These are phyloP conservation scores for Fusarium albidum DNA, from an alignment of 2,329 filamentous ascomycete species.

Conservation along the genomic window DNA sequence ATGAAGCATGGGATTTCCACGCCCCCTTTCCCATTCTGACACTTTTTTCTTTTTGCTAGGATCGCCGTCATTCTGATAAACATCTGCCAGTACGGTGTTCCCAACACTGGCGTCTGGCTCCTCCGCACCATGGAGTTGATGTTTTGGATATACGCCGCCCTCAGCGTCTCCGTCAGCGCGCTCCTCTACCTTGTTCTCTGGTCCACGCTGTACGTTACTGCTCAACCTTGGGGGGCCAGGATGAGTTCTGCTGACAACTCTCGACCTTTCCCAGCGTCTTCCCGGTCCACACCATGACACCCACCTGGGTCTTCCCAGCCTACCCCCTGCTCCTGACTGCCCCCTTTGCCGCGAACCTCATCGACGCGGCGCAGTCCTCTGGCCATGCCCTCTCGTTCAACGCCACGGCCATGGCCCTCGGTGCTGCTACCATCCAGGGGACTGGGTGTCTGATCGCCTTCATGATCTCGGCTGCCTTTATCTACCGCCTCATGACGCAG, in stretches of 20 bases:
- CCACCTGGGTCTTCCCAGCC: conserved; percentile 87
- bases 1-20: not conserved
- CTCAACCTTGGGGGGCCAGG: not conserved
- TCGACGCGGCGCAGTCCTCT: conserved; percentile 49
- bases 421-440: conserved; percentile 60
- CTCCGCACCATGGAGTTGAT: conserved; percentile 66
- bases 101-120: conserved; percentile 70
- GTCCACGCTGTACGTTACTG: conserved; percentile 60
- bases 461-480: conserved; percentile 85
- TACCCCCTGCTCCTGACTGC: conserved; percentile 83
- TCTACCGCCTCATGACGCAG: conserved; percentile 88
- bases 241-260: not conserved
- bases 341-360: conserved; percentile 71
- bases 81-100: conserved; percentile 77
- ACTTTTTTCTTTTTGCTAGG: conserved; percentile 57
- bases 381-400: conserved; percentile 43
- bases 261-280: conserved; percentile 51
- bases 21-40: conserved; percentile 10
- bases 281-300: conserved; percentile 84
- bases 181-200: conserved; percentile 79
- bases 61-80: conserved; percentile 82
- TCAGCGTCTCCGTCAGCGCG: conserved; percentile 73
- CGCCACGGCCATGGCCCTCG: conserved; percentile 56
- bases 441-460: conserved; percentile 67
- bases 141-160: conserved; percentile 77